These are phyloP conservation scores for Russula griseocarnosa DNA, from an alignment of 768 basidiomycete genomes.

Conservation along the genomic window DNA sequence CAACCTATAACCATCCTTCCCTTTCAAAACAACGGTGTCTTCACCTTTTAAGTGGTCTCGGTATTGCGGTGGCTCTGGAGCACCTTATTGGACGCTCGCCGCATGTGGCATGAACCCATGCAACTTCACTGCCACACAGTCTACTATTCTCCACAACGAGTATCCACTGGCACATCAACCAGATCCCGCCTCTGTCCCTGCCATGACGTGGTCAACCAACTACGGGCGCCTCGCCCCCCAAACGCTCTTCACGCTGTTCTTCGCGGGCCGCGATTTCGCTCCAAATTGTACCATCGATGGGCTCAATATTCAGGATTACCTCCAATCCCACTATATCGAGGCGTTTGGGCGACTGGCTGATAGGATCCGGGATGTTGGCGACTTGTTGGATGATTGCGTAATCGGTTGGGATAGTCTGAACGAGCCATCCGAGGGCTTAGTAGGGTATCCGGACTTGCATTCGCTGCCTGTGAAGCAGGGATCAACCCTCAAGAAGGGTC, in stretches of 20 bases:
- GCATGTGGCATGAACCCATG: slow-evolving; percentile 89
- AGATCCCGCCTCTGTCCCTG: slow-evolving; percentile 71
- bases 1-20: not conserved
- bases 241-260: slow-evolving; percentile 93
- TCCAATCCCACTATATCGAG: slow-evolving; percentile 70
- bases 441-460: slow-evolving; percentile 65
- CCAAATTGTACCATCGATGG: slow-evolving; percentile 89
- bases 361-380: slow-evolving; percentile 67
- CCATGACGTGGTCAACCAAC: slow-evolving; percentile 98
- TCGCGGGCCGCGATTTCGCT: slow-evolving; percentile 83
- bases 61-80: slow-evolving; percentile 91
- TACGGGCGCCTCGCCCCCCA: slow-evolving; percentile 85
- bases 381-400: slow-evolving; percentile 77
- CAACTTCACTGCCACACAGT: slow-evolving; percentile 78
- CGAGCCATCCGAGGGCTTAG: slow-evolving; percentile 86
- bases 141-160: slow-evolving; percentile 85
- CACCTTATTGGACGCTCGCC: slow-evolving; percentile 87
- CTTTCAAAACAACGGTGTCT: not conserved
- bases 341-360: slow-evolving; percentile 77
- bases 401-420: slow-evolving; percentile 98
- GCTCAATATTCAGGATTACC: slow-evolving; percentile 86
- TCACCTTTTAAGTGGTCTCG: slow-evolving; percentile 81
- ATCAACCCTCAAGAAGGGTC: slow-evolving; percentile 77
- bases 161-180: slow-evolving; percentile 63
- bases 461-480: slow-evolving; percentile 62